phyloP scores from a whole-genome alignment of 805 yeast genomes.

The Candida sakaeoensis region DNA sequence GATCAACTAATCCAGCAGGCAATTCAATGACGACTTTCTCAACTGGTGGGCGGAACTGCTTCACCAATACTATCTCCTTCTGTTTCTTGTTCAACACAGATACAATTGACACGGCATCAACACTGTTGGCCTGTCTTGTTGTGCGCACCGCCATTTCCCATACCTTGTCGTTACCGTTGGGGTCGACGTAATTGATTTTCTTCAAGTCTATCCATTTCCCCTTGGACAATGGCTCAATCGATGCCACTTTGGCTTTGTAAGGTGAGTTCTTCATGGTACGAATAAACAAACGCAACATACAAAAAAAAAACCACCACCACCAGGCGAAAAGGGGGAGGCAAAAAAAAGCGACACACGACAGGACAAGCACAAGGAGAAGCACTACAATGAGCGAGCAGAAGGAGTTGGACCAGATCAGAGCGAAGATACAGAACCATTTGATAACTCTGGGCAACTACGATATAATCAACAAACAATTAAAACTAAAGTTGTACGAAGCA shows the following conservation, averaged over 20 bases:
- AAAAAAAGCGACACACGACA: too few relatives aligned
- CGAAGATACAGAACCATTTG: constrained; percentile 66
- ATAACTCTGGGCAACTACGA: constrained; percentile 81
- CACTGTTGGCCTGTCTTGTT: constrained; percentile 66
- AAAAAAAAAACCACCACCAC: too few relatives aligned
- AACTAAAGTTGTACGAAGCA: constrained; percentile 61
- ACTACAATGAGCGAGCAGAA: constrained; percentile 29
- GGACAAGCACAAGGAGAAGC: too few relatives aligned
- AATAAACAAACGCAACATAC: neutral
- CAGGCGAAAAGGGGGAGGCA: too few relatives aligned
- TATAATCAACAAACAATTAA: constrained; percentile 59
- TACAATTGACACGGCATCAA: constrained; percentile 90
- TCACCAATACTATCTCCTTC: constrained; percentile 56
- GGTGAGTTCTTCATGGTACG: constrained; percentile 28
- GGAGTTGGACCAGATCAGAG: constrained; percentile 43
- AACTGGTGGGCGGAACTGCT: constrained; percentile 92
- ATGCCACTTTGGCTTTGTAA: constrained; percentile 27
- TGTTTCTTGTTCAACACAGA: constrained; percentile 53
- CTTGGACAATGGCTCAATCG: constrained; percentile 30
- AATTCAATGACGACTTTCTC: constrained; percentile 85
- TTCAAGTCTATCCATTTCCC: constrained; percentile 52
- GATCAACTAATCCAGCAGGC: constrained; percentile 94
- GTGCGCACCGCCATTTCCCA: constrained; percentile 91
- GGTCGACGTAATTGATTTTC: constrained; percentile 67
- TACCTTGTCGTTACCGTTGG: constrained; percentile 60